Evolutionary conservation across 1,139 yeast genomes (phyloP), one percentile per base, ranked within the genome.

Genomic region (Casaregolazyma suthepensis): DNA sequence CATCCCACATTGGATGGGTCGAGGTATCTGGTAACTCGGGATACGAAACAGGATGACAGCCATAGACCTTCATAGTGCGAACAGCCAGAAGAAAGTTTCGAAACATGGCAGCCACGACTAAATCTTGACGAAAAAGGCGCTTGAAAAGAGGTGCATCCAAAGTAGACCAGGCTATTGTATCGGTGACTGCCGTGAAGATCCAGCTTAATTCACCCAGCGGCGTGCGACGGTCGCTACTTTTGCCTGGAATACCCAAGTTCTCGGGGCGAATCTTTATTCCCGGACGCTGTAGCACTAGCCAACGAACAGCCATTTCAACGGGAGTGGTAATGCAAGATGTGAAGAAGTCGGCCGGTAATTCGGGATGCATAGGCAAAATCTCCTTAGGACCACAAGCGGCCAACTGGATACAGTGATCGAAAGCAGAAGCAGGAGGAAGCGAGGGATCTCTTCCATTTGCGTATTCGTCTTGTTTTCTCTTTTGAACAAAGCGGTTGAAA

Each of bases 171-270:
- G 99, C 99, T 57, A 93, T 93, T 0, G 98, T 93, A 69, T 93
- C 99, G 2, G 99, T 93, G 44, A 93, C 90, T 3, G 99, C 98
- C 1, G 98, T 94, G 70, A 93, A 93, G 40, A 93, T 93, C 98
- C 99, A 94, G 66, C 90, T 90, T 56, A 93, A 76, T 67, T 94
- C 99, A 23, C 99, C 99, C 45, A 93, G 72, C 0, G 99, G 98
- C 0, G 99, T 94, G 60, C 96, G 76, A 63, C 99, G 78, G 66
- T 93, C 98, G 2, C 96, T 87, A 50, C 90, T 73, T 59, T 87
- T 85, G 0, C 99, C 99, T 0, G 98, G 98, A 20, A 90, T 85
- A 61, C 80, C 82, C 40, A 68, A 56, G 44, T 68, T 68, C 50
- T 42, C 45, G 22, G 52, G 44, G 22, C 50, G 46, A 12, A 43